Percentiles rank a stretch among this genome's conserved stretches.
phyloP scores from a whole-genome alignment of 2,329 filamentous ascomycete species.

The Huntiella omanensis region DNA sequence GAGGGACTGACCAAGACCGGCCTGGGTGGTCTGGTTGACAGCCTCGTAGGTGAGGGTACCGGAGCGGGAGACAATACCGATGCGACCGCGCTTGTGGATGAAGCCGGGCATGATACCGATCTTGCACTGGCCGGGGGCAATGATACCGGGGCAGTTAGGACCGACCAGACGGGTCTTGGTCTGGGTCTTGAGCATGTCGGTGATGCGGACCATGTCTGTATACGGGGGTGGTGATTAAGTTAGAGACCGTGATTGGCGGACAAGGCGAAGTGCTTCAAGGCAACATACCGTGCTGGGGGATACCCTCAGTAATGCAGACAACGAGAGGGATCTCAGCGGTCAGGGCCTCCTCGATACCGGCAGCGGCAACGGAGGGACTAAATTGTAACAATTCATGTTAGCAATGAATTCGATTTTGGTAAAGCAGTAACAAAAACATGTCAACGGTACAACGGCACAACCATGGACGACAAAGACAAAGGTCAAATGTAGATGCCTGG shows the following conservation, averaged over 20 bases:
- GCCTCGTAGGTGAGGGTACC: slow-evolving; percentile 98
- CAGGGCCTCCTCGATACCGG: slow-evolving; percentile 93
- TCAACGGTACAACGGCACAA: background rate
- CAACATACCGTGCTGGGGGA: slow-evolving; percentile 75
- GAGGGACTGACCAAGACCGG: slow-evolving; percentile 90
- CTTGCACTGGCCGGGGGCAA: slow-evolving; percentile 91
- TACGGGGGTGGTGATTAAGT: background rate
- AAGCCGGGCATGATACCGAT: slow-evolving; percentile 99
- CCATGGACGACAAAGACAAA: no score
- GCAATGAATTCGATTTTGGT: background rate
- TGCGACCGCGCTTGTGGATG: slow-evolving; percentile 98
- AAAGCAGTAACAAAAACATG: background rate
- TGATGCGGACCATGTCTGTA: slow-evolving; percentile 95
- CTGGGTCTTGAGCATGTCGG: slow-evolving; percentile 93
- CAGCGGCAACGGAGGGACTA: slow-evolving; percentile 77
- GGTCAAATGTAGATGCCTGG: no score
- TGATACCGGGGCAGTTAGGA: slow-evolving; percentile 96
- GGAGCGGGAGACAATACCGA: slow-evolving; percentile 95
- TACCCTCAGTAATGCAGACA: slow-evolving; percentile 96
- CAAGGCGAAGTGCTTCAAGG: background rate
- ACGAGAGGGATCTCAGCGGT: slow-evolving; percentile 82
- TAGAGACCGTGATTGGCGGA: slow-evolving; percentile 6
- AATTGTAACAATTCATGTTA: slow-evolving; percentile 3
- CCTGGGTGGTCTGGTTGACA: slow-evolving; percentile 97
- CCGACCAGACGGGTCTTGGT: slow-evolving; percentile 91